Evolutionary conservation across 306 rosid species (phyloP).

Genomic region (Fragaria vesca): DNA sequence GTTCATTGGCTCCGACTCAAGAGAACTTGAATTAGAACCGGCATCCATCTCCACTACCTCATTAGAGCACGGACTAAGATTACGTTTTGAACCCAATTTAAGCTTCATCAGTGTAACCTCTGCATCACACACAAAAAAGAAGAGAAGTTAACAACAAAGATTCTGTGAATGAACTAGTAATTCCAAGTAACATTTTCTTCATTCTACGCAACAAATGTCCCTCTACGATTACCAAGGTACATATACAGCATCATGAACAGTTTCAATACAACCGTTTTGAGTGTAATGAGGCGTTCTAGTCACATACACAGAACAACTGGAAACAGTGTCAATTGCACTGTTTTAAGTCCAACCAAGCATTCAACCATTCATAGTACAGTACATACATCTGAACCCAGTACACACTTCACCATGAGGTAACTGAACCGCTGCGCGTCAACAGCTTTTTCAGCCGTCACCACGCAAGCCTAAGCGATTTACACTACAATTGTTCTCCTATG

Average conservation of each 20-base stretch:
- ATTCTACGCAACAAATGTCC: not conserved
- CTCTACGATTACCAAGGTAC: not conserved
- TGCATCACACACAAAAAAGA: slow-evolving; percentile 30
- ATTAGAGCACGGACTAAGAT: slow-evolving; percentile 22
- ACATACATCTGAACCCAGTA: not conserved
- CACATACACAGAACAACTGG: not conserved
- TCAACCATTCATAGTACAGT: not conserved
- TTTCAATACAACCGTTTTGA: no score
- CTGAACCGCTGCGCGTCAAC: no score
- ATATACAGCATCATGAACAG: not conserved
- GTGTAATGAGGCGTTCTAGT: no score
- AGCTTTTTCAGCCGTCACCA: no score
- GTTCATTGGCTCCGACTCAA: slow-evolving; percentile 33
- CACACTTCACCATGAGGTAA: not conserved
- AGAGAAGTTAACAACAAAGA: not conserved
- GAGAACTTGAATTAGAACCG: slow-evolving; percentile 36
- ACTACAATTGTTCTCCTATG: no score
- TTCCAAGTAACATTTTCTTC: not conserved
- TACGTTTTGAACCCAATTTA: slow-evolving; percentile 63
- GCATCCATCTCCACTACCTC: slow-evolving; percentile 23
- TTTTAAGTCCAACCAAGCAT: not conserved
- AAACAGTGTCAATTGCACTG: not conserved
- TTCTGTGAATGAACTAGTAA: not conserved
- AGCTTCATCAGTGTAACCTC: slow-evolving; percentile 86
- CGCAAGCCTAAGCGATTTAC: no score